These are phyloP conservation scores for Trichoderma brevicompactum DNA, from an alignment of 2,329 filamentous ascomycete species.

Conservation along the genomic window DNA sequence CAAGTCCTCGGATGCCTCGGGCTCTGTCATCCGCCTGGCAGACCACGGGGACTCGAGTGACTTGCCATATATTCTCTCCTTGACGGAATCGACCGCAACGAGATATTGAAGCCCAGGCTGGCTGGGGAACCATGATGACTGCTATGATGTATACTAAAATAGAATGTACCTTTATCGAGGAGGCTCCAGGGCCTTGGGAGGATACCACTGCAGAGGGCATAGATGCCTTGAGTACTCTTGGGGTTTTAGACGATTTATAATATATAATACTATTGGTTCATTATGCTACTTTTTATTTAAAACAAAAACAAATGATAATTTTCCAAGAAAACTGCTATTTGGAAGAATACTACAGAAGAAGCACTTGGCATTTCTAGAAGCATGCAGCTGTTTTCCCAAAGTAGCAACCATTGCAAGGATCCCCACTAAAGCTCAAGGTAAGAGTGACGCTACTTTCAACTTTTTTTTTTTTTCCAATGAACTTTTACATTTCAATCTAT, in stretches of 20 bases:
- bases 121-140: neutral
- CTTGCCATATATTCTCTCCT: conserved; percentile 46
- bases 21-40: conserved; percentile 56
- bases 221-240: neutral
- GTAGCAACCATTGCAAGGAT: neutral
- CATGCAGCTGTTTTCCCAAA: conserved; percentile 17
- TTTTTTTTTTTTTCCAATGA: conserved; percentile 13
- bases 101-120: conserved; percentile 22
- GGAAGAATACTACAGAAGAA: neutral
- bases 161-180: neutral
- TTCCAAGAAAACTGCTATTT: too few relatives aligned
- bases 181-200: neutral
- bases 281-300: neutral
- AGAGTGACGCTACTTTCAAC: conserved; percentile 24
- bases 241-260: conserved; percentile 5
- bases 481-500: too few relatives aligned
- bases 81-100: conserved; percentile 41
- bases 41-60: conserved; percentile 42
- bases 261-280: conserved; percentile 4
- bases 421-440: conserved; percentile 16
- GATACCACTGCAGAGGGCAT: neutral
- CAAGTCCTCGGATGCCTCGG: conserved; percentile 43
- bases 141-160: neutral
- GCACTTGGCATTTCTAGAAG: neutral
- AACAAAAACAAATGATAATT: too few relatives aligned